phyloP scores from a whole-genome alignment of 768 basidiomycete genomes.

The Tephrocybe sp. region DNA sequence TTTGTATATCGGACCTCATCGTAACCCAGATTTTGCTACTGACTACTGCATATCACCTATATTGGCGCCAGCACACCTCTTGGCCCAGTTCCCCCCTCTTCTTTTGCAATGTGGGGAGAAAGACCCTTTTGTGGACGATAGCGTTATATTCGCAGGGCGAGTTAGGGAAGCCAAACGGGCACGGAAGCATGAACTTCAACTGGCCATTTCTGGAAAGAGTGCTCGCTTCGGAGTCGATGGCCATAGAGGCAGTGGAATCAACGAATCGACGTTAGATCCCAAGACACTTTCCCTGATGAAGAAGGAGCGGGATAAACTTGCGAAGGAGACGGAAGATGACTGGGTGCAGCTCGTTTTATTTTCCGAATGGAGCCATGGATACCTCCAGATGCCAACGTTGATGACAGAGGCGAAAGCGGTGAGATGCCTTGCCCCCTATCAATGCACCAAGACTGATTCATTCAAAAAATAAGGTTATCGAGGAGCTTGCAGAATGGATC shows the following conservation, averaged over 20 bases:
- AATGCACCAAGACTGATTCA: constrained; percentile 1
- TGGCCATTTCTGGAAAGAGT: constrained; percentile 57
- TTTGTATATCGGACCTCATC: constrained; percentile 90
- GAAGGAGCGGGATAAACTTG: constrained; percentile 59
- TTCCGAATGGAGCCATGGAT: constrained; percentile 96
- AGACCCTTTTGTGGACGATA: constrained; percentile 94
- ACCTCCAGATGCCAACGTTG: constrained; percentile 89
- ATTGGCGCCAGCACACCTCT: constrained; percentile 75
- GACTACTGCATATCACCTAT: constrained; percentile 98
- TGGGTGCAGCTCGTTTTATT: constrained; percentile 94
- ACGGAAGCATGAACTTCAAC: constrained; percentile 70
- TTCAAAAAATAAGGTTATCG: constrained; percentile 49
- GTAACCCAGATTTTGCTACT: constrained; percentile 89
- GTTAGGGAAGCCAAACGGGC: constrained; percentile 93
- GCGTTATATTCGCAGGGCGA: constrained; percentile 92
- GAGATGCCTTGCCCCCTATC: constrained; percentile 18
- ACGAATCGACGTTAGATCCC: constrained; percentile 26
- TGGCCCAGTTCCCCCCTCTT: constrained; percentile 92
- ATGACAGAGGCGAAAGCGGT: constrained; percentile 77
- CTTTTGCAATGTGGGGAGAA: constrained; percentile 96
- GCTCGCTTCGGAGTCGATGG: constrained; percentile 60
- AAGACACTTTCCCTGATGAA: constrained; percentile 40
- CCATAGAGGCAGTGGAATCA: constrained; percentile 56
- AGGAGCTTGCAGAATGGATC: constrained; percentile 91
- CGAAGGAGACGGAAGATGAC: constrained; percentile 78